Evolutionary conservation across 2,329 filamentous ascomycete species (phyloP).

Genomic region (Pseudogymnoascus sp.): DNA sequence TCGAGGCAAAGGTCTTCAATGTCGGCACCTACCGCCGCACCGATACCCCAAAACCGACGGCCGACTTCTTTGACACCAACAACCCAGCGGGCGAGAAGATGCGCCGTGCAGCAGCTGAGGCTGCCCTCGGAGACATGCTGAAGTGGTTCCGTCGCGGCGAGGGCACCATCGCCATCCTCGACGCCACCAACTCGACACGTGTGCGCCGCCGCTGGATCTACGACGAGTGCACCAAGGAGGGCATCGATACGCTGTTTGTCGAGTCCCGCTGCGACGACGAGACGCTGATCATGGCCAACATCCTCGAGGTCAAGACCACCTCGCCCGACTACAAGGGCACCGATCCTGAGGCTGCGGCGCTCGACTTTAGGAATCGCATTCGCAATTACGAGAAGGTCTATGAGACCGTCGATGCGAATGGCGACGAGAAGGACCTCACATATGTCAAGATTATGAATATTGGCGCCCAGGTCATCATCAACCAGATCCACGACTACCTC

Average conservation of each 20-base stretch:
- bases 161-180: slow-evolving; percentile 85
- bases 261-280: slow-evolving; percentile 97
- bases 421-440: slow-evolving; percentile 74
- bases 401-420: slow-evolving; percentile 74
- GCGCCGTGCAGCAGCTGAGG: slow-evolving; percentile 80
- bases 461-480: slow-evolving; percentile 94
- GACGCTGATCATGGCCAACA: slow-evolving; percentile 95
- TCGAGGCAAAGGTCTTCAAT: slow-evolving; percentile 91
- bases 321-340: slow-evolving; percentile 92
- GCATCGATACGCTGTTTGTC: slow-evolving; percentile 87
- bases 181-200: slow-evolving; percentile 96
- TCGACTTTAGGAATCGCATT: slow-evolving; percentile 90
- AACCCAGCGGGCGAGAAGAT: slow-evolving; percentile 87
- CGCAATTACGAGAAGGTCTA: slow-evolving; percentile 97
- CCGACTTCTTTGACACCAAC: slow-evolving; percentile 88
- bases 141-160: slow-evolving; percentile 73
- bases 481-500: slow-evolving; percentile 91
- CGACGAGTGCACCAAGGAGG: slow-evolving; percentile 64
- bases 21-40: slow-evolving; percentile 91
- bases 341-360: slow-evolving; percentile 83
- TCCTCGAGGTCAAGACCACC: slow-evolving; percentile 92
- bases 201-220: slow-evolving; percentile 83
- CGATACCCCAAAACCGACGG: slow-evolving; percentile 80
- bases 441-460: slow-evolving; percentile 98
- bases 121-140: slow-evolving; percentile 88